Base-by-base conservation (phyloP, 257 asterid species). In the Cinchona pubescens region DNA sequence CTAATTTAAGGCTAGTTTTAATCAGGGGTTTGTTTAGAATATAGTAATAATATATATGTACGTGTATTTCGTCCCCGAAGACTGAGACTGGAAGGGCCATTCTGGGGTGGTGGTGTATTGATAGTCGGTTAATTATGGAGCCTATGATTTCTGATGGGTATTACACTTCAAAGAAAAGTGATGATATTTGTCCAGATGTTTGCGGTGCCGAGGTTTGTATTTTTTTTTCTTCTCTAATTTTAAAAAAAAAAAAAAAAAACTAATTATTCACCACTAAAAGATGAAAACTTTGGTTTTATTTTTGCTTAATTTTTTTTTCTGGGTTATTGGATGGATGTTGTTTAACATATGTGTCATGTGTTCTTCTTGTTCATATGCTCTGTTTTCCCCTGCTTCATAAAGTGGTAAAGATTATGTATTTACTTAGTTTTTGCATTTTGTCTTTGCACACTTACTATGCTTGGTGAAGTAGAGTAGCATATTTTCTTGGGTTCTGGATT, bases 171-270 rank as follows among this genome's bases (percentile, higher is more conserved):
- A 92, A 87, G 79, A 87, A 85, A 84, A 83, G 81, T 27, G 91
- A 84, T 76, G 92, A 88, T 78, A 49, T 86, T 11, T 88, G 82
- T 73, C 85, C 78, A 81, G 87, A 83, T 68, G 85, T 86, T 80
- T 89, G 96, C 66, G 88, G 87, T 51, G 87, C 79, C 23, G 86
- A 84, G 96, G 97, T 90, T 63, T 63, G 73, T 77, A n/a, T n/a
- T n/a, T 66, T 83, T 40, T 65, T 69, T 63, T 72, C 43, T 63
- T 14, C n/a, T n/a, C n/a, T n/a, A n/a, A n/a, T n/a, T n/a, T n/a
- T n/a, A n/a, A n/a, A n/a, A n/a, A n/a, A n/a, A n/a, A n/a, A n/a
- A n/a, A n/a, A n/a, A n/a, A n/a, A n/a, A n/a, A n/a, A n/a, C n/a
- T n/a, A n/a, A n/a, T n/a, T 43, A 16, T 13, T 74, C 18, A 13